Evolutionary conservation across 805 yeast species (phyloP).

Genomic region (Metschnikowia koreensis): DNA sequence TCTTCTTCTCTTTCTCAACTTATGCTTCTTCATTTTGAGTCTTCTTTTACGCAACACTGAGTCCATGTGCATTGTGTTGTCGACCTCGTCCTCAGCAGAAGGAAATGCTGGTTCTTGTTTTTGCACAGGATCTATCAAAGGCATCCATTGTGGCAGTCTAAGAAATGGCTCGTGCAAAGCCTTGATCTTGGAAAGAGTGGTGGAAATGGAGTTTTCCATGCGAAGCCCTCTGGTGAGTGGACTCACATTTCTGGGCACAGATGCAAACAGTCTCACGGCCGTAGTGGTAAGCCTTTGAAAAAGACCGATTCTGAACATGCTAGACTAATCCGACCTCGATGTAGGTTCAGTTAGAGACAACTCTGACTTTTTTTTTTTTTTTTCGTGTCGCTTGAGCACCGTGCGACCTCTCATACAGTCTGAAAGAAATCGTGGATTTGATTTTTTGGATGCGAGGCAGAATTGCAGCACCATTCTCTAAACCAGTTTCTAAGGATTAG

Average conservation of each 20-base stretch:
- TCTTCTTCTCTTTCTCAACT: constrained; percentile 95
- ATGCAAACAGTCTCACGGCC: constrained; percentile 11
- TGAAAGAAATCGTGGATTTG: background rate
- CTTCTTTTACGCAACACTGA: constrained; percentile 82
- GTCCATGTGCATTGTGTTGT: constrained; percentile 48
- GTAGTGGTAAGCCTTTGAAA: constrained; percentile 7
- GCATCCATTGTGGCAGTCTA: constrained; percentile 5
- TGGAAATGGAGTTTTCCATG: constrained; percentile 4
- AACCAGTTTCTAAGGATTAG: no score
- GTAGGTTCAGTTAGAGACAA: no score
- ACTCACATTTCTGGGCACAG: constrained; percentile 1
- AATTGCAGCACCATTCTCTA: background rate
- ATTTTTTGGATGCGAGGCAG: background rate
- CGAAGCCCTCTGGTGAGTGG: constrained; percentile 3
- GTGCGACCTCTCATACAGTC: constrained; percentile 11
- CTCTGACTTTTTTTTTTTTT: constrained; percentile 6
- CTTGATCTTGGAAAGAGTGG: constrained; percentile 5
- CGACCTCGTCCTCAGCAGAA: constrained; percentile 10
- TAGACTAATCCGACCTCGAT: background rate
- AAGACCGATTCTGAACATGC: constrained; percentile 11
- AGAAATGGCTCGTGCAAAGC: constrained; percentile 2
- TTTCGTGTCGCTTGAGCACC: constrained; percentile 2
- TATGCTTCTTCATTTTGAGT: constrained; percentile 96
- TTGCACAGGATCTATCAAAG: constrained; percentile 8
- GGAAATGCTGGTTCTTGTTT: background rate